These are phyloP conservation scores for Haplographium delicatum DNA, from an alignment of 495 filamentous ascomycete genomes.

Conservation along the genomic window DNA sequence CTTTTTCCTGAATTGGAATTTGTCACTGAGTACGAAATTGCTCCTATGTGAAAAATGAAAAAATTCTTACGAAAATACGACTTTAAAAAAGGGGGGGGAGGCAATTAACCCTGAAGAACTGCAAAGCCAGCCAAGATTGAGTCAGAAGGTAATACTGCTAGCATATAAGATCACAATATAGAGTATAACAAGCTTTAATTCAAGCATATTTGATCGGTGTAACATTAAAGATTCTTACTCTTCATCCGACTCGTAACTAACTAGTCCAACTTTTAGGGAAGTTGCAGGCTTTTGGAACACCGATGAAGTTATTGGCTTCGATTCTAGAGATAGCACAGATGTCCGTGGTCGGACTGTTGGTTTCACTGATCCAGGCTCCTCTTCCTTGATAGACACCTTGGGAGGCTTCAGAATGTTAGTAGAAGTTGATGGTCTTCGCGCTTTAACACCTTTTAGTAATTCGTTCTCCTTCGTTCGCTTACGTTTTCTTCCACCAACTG, in stretches of 20 bases:
- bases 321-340: background rate
- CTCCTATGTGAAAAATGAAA: too few species aligned
- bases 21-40: too few species aligned
- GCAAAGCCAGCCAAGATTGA: too few species aligned
- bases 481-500: constrained; percentile 49
- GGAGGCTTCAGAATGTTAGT: background rate
- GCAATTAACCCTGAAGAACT: too few species aligned
- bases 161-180: too few species aligned
- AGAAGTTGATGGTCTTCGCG: constrained; percentile 41
- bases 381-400: background rate
- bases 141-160: too few species aligned
- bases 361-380: background rate
- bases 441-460: constrained; percentile 50
- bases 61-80: too few species aligned
- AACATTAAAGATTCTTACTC: constrained; percentile 33
- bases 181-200: background rate
- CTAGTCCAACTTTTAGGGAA: constrained; percentile 23
- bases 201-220: background rate
- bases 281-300: constrained; percentile 15
- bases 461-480: constrained; percentile 53
- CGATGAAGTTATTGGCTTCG: background rate
- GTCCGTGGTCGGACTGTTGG: background rate
- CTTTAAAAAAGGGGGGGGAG: too few species aligned
- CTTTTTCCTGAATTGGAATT: too few species aligned
- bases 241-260: constrained; percentile 38